A percentile compares a stretch with the other conserved stretches of the same genome.
Evolutionary conservation across 148 eudicot species (phyloP).

Genomic region (Diospyros kaki): DNA sequence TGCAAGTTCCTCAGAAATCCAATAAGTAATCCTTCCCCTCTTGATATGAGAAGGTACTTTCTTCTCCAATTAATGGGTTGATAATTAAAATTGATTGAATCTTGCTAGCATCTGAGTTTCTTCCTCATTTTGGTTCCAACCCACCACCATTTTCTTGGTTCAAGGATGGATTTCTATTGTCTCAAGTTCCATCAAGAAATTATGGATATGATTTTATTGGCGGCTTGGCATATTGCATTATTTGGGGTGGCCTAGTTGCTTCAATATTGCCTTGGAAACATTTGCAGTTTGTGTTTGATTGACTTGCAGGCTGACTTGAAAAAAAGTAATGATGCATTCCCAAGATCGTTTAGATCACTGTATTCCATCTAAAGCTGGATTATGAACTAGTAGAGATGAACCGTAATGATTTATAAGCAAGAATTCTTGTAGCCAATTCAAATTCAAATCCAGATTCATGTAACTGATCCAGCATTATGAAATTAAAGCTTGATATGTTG

Average conservation of each 20-base stretch:
- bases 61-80: background rate
- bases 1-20: conserved; percentile 32
- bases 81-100: background rate
- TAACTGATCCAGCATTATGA: too few relatives aligned
- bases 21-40: conserved; percentile 17
- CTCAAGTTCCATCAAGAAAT: background rate
- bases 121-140: background rate
- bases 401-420: too few relatives aligned
- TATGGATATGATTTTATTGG: background rate
- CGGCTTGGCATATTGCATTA: background rate
- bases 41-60: conserved; percentile 10
- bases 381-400: background rate
- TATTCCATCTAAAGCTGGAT: background rate
- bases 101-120: background rate
- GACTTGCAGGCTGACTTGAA: too few relatives aligned
- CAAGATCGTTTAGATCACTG: background rate
- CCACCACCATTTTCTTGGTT: background rate
- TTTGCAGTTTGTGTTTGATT: too few relatives aligned
- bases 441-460: too few relatives aligned
- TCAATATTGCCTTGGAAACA: background rate
- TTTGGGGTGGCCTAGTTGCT: background rate
- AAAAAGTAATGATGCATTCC: background rate
- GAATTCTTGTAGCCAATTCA: too few relatives aligned
- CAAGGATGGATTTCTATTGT: background rate
- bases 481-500: too few relatives aligned